Base-by-base conservation (phyloP, 1,284 basidiomycete genomes). In the Papiliotrema fonsecae region DNA sequence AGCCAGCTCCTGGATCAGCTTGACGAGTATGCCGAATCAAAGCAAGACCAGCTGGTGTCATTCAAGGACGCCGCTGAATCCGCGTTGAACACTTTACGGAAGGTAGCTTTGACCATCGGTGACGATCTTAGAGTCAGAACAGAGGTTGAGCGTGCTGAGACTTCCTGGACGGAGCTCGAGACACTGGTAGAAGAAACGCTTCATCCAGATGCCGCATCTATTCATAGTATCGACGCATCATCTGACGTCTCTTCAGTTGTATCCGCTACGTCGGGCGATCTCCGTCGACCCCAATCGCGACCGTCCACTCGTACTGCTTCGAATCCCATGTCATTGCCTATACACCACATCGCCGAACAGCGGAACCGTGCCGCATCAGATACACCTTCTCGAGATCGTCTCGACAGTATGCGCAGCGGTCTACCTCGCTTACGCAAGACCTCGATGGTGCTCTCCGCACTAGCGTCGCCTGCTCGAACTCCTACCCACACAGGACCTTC, bases 1-100 rank as follows among this genome's bases (percentile, higher is more conserved):
- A 64, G 60, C 42, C 35, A 36, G 3, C 45, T 67, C 10, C 46
- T 67, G n/a, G 62, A 62, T 11, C 38, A 47, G 0, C 32, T 62
- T 6, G 65, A 67, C 40, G 21, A 46, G 2, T 21, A 45, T 36
- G 39, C 10, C 18, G 27, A 3, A 10, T 10, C 25, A 36, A 37
- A 37, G 22, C 5, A 13, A 7, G 26, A 22, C 39, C 11, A 40
- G 9, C 28, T 16, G 42, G 4, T 21, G n/a, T 32, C 4, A 4
- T 4, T 16, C 41, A n/a, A n/a, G 18, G 22, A 4, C 11, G 22
- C 18, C 9, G 25, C 37, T 22, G n/a, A 30, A 28, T 42, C 41
- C 41, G 41, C 19, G 13, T 18, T 19, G 31, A 25, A 27, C 18
- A 36, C 45, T 5, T 42, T 57, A 6, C 16, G 42, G 22, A 25